These are phyloP conservation scores for Pseudohalonectria lignicola DNA, from an alignment of 2,329 filamentous ascomycete species.

Conservation along the genomic window DNA sequence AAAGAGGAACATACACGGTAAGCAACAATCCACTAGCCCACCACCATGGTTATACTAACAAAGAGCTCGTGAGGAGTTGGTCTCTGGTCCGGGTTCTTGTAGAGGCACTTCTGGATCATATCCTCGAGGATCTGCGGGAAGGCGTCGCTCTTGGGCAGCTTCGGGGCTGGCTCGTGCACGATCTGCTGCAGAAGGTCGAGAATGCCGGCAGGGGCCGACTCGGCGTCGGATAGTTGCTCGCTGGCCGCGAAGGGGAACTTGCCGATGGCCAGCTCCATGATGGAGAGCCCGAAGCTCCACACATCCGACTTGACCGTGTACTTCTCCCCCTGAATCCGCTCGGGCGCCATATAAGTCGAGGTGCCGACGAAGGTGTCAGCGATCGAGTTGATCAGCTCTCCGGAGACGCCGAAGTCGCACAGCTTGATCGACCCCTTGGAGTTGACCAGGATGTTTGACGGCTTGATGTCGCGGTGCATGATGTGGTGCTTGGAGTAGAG, in stretches of 20 bases:
- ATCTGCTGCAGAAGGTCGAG: conserved; percentile 94
- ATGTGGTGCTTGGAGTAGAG: conserved; percentile 93
- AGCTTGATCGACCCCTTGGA: conserved; percentile 91
- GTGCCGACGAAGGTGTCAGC: conserved; percentile 98
- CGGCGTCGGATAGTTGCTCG: conserved; percentile 58
- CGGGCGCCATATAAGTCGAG: conserved; percentile 98
- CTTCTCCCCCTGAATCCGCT: conserved; percentile 91
- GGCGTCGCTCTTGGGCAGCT: conserved; percentile 89
- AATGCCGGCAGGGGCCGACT: conserved; percentile 84
- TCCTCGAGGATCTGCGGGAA: conserved; percentile 93
- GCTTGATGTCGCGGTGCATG: conserved; percentile 98
- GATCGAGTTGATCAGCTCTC: conserved; percentile 93
- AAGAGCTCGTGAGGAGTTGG: conserved; percentile 91
- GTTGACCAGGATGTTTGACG: conserved; percentile 94
- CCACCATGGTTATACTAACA: conserved; percentile 41
- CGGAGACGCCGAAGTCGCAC: conserved; percentile 97
- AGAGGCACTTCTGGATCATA: conserved; percentile 92
- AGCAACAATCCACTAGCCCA: conserved; percentile 9
- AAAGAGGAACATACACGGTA: conserved; percentile 11
- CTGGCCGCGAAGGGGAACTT: conserved; percentile 87
- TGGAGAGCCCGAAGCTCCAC: conserved; percentile 89
- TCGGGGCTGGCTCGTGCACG: conserved; percentile 89
- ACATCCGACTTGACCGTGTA: conserved; percentile 98
- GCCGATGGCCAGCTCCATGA: conserved; percentile 97
- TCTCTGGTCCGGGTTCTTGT: conserved; percentile 78